phyloP scores from a whole-genome alignment of 345 rosid species.

The Moricandia arvensis region DNA sequence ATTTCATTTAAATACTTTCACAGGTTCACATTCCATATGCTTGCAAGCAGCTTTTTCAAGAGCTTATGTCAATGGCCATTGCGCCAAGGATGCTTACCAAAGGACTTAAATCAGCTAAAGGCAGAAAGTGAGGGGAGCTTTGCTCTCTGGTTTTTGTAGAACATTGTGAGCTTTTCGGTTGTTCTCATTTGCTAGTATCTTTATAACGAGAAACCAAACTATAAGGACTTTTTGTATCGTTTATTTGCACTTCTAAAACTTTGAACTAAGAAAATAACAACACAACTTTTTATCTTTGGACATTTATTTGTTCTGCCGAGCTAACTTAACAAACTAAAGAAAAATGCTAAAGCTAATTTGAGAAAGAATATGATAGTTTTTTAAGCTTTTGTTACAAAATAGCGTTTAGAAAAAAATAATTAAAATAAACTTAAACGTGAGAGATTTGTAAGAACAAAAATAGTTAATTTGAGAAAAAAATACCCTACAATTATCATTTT shows the following conservation, averaged over 20 bases:
- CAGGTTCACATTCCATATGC: conserved; percentile 97
- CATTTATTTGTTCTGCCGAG: not conserved
- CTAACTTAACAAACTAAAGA: not conserved
- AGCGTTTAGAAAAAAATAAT: no score
- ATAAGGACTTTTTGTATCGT: no score
- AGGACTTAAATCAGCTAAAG: not conserved
- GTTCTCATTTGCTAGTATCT: not conserved
- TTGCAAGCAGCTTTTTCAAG: conserved; percentile 93
- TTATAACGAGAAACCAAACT: not conserved
- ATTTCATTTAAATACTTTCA: not conserved
- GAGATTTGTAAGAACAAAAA: no score
- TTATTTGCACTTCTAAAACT: no score
- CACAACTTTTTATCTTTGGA: not conserved
- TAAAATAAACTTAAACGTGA: no score
- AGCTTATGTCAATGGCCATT: conserved; percentile 96
- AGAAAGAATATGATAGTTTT: no score
- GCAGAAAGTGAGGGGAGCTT: not conserved
- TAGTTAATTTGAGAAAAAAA: no score
- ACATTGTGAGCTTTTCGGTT: not conserved
- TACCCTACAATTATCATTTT: no score
- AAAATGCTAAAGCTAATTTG: no score
- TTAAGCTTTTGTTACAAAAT: no score
- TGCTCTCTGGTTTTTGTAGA: not conserved
- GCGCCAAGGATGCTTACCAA: not conserved
- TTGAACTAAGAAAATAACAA: no score